Evolutionary conservation across 306 rosid genomes (phyloP), one percentile per base, ranked within the genome.

Genomic region (Bauhinia variegata): DNA sequence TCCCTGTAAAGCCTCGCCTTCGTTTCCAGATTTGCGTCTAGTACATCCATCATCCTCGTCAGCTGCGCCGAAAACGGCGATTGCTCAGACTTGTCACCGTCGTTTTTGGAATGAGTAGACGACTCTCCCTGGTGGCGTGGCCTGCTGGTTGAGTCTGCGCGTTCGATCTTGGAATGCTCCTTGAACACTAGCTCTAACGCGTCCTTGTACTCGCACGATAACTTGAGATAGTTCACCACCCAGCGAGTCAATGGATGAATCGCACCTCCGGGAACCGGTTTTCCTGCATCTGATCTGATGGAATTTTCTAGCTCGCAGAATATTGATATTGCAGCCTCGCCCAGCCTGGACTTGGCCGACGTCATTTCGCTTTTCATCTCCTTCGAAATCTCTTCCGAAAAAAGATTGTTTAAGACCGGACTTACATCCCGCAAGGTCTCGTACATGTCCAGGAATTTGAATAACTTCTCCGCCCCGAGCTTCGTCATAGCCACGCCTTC

Each of bases 1-100:
- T 90, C 98, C 43, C 68, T 73, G 67, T 93, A 93, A n/a, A 89
- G 62, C 60, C 66, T 87, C 0, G 91, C 87, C 62, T 85, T 86
- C 37, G 73, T 78, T 0, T 87, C 86, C 3, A 93, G 82, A 69
- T 81, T 84, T 0, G 76, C 4, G 42, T 93, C 98, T 10, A 93
- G 53, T 43, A 89, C 61, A 0, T 85, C 89, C 97, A 90, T 88
- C 32, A 88, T 75, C 47, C 85, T 74, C 23, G 59, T 36, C 10
- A 86, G 52, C 52, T 88, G 95, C 4, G 14, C 48, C 1, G 73
- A 50, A 19, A 93, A 86, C 1, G 95, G 87, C 0, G 96, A 75
- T 15, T 31, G 3, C 0, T n/a, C 16, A 7, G 17, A n/a, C 13
- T 4, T 5, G 2, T 69, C 57, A 3, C 5, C 16, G 2, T 43